A percentile compares a stretch with the other conserved stretches of the same genome.
These are phyloP conservation scores for Dunaliella primolecta DNA, from an alignment of 139 green algal species.

Conservation along the genomic window DNA sequence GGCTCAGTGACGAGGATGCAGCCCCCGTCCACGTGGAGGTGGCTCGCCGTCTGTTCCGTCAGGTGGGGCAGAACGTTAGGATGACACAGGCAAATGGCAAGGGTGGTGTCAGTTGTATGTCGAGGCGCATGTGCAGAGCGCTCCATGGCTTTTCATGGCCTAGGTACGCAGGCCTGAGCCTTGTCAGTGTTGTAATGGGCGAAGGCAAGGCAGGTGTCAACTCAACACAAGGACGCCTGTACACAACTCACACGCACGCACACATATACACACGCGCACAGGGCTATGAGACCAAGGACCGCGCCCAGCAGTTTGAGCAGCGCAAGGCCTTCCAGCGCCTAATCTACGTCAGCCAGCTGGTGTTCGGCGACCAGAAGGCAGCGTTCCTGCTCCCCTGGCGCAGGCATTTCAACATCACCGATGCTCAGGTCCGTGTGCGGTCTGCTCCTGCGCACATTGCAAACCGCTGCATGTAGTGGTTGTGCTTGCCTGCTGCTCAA, in stretches of 20 bases:
- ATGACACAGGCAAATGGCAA: neutral
- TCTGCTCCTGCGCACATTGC: neutral
- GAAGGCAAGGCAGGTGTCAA: no score
- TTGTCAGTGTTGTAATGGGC: no score
- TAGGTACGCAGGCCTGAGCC: no score
- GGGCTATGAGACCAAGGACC: constrained; percentile 45
- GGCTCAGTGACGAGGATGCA: constrained; percentile 85
- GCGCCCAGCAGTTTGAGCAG: constrained; percentile 62
- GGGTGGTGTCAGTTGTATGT: constrained; percentile 14
- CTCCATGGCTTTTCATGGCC: no score
- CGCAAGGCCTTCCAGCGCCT: constrained; percentile 92
- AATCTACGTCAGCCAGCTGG: constrained; percentile 87
- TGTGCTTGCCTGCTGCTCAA: no score
- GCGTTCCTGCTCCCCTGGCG: constrained; percentile 92
- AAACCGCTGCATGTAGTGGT: no score
- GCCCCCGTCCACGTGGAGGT: constrained; percentile 92
- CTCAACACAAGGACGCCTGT: no score
- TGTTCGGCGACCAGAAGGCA: constrained; percentile 83
- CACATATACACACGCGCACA: neutral
- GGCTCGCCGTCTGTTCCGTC: constrained; percentile 70
- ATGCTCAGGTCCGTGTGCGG: constrained; percentile 51
- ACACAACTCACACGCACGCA: neutral
- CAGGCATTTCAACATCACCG: constrained; percentile 86
- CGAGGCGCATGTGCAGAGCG: no score
- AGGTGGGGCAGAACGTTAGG: constrained; percentile 1